These are phyloP conservation scores for Fomitopsis pulvina DNA, from an alignment of 768 basidiomycete species.

Conservation along the genomic window DNA sequence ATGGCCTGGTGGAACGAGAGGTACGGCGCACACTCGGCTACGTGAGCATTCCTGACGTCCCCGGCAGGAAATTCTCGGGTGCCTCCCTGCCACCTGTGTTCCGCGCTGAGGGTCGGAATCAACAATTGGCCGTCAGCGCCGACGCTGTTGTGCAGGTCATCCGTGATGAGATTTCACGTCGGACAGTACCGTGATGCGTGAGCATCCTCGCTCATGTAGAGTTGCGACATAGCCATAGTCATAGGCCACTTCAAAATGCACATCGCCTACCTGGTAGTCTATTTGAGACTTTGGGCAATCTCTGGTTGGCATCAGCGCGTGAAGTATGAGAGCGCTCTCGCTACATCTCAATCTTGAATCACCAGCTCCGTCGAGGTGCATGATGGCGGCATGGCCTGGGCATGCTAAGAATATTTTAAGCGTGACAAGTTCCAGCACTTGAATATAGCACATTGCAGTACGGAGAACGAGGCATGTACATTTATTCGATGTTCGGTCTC, in stretches of 20 bases:
- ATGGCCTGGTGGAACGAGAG: conserved; percentile 47
- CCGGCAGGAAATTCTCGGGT: conserved; percentile 28
- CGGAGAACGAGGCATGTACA: too few relatives aligned
- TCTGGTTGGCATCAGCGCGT: too few relatives aligned
- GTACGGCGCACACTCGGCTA: conserved; percentile 17
- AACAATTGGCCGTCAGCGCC: conserved; percentile 30
- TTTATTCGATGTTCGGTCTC: too few relatives aligned
- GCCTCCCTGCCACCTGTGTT: conserved; percentile 29
- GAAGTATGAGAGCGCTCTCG: too few relatives aligned
- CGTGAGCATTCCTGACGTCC: neutral
- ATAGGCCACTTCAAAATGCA: neutral
- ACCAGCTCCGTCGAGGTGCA: too few relatives aligned
- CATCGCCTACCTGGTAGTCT: too few relatives aligned
- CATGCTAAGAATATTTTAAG: too few relatives aligned
- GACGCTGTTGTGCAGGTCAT: conserved; percentile 37
- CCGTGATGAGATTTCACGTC: conserved; percentile 13
- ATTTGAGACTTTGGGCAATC: too few relatives aligned
- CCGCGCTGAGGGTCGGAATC: conserved; percentile 18
- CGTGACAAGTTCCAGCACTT: too few relatives aligned
- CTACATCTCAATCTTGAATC: too few relatives aligned
- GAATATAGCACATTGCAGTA: too few relatives aligned
- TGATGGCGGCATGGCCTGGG: too few relatives aligned
- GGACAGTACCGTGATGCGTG: neutral
- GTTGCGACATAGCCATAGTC: neutral
- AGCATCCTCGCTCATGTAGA: neutral